Percentiles rank a stretch among this genome's conserved stretches.
Conservation (phyloP, 169 alveolate species). For the Cardiosporidium cionae region DNA sequence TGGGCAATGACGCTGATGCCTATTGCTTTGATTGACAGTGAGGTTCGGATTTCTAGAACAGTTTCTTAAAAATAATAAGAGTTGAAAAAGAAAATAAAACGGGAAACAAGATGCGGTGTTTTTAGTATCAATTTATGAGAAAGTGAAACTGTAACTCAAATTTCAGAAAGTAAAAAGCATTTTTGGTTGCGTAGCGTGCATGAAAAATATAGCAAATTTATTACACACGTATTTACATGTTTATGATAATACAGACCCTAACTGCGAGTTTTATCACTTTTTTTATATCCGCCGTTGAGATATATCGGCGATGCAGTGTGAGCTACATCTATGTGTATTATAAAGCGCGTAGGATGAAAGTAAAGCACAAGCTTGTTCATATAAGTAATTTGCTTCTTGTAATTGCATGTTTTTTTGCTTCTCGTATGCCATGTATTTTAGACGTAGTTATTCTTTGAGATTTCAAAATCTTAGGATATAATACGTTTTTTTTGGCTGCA, state of each 20-base stretch:
- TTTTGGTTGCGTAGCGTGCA: background rate
- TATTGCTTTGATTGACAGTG: conserved; percentile 37
- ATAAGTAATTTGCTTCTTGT: background rate
- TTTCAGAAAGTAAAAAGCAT: background rate
- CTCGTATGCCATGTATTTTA: background rate
- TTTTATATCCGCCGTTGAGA: background rate
- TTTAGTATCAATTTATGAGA: background rate
- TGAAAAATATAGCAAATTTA: background rate
- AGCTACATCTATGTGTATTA: background rate
- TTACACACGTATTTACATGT: background rate
- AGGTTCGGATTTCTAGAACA: background rate
- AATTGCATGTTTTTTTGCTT: background rate
- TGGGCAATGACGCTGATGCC: conserved; percentile 69
- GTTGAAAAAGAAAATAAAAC: background rate
- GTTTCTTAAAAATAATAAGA: background rate
- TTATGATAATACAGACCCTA: background rate
- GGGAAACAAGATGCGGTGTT: background rate
- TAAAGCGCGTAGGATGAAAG: background rate
- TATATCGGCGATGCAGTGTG: background rate
- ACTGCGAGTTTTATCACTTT: background rate
- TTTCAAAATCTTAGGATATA: background rate
- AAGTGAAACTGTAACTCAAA: conserved; percentile 9
- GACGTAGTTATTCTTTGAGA: background rate
- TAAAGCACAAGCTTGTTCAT: background rate
- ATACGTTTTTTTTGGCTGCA: background rate